phyloP scores from a whole-genome alignment of 495 filamentous ascomycete species.

The Penicillium cataractarum region DNA sequence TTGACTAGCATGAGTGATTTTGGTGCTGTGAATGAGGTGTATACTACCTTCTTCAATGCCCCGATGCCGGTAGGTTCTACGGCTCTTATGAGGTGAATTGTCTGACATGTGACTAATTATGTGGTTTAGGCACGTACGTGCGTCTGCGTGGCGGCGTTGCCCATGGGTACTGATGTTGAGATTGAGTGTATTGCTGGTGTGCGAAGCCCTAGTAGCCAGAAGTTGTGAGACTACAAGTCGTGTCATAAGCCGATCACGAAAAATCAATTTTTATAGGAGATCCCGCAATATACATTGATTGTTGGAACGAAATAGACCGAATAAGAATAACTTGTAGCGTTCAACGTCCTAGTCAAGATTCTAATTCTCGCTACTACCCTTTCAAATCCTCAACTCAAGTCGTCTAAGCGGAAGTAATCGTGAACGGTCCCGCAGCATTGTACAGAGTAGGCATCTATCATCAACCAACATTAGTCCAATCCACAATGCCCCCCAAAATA shows the following conservation, averaged over 20 bases:
- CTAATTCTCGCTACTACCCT: not conserved
- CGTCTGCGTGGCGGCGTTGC: constrained; percentile 67
- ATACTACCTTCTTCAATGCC: constrained; percentile 55
- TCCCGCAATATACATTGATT: not conserved
- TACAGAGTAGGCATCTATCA: constrained; percentile 38
- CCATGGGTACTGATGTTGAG: constrained; percentile 68
- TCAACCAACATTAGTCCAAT: not conserved
- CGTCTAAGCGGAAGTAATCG: constrained; percentile 21
- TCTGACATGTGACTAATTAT: not conserved
- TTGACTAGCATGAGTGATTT: constrained; percentile 72
- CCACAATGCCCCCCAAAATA: too few species aligned
- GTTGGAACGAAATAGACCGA: not conserved
- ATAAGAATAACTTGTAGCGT: not conserved
- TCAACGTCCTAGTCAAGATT: not conserved
- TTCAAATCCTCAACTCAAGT: too few species aligned
- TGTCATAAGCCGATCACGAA: not conserved
- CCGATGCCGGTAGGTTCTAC: constrained; percentile 52
- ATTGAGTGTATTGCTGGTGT: constrained; percentile 58
- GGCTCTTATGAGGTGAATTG: not conserved
- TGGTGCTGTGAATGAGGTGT: constrained; percentile 62
- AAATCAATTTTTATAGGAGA: too few species aligned
- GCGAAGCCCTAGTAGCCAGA: not conserved
- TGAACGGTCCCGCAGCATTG: constrained; percentile 40
- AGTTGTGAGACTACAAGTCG: constrained; percentile 1
- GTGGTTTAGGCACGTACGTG: constrained; percentile 58